Base-by-base conservation (phyloP, 1,284 basidiomycete genomes). In the Nidula niveotomentosa region DNA sequence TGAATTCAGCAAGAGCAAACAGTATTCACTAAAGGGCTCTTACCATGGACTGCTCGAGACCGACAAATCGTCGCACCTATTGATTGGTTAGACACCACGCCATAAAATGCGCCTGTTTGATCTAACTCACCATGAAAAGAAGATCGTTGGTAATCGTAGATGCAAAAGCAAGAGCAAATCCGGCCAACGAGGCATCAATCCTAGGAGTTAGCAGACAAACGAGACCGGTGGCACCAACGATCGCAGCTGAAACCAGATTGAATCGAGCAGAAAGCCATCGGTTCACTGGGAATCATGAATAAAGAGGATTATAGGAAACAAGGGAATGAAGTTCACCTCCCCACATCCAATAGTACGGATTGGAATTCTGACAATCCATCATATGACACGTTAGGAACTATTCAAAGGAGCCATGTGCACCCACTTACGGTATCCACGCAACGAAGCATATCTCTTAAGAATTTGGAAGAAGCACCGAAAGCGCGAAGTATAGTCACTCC, bases 41-140 rank as follows among this genome's bases (percentile, higher is more conserved):
- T 56, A 88, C 94, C 93, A 97, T 94, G 18, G 88, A 89, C 69
- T 96, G 93, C 67, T 97, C 94, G 15, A 97, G 76, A 44, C 91
- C 86, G 50, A 96, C 93, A 51, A 74, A 72, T 47, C 74, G 64
- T 35, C 67, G 65, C 36, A 72, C 66, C 70, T 68, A 65, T 43
- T 23, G 7, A 34, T 18, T 36, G 47, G 30, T 52, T 17, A 30
- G 48, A 23, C 48, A 43, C 33, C 18, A n/a, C 36, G 36, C 49
- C 18, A 9, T 12, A 8, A 41, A 55, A 18, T 50, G 30, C 37
- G 18, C 13, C 49, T 55, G 55, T 68, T 60, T 6, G 57, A 57
- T 69, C 61, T 8, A 23, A 58, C 56, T 23, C 23, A 74, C 78
- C 89, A 77, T 73, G 62, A 79, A 79, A 10, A 77, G 56, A 43